Percentiles rank a stretch among this genome's conserved stretches.
Evolutionary conservation across 306 rosid genomes (phyloP).

Genomic region (Quercus cerris): DNA sequence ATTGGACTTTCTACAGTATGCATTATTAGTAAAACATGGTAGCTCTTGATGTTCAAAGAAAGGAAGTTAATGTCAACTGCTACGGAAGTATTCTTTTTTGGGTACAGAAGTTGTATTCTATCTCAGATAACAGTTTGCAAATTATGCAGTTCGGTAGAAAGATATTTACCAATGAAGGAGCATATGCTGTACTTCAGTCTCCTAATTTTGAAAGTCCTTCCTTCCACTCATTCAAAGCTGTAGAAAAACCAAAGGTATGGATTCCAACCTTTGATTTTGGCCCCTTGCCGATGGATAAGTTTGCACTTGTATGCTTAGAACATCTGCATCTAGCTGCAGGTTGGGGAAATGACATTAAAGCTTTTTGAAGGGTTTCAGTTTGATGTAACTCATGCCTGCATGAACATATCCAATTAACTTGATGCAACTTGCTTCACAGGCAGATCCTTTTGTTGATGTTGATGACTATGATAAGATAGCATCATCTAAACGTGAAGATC

Average conservation of each 20-base stretch:
- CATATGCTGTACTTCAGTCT: slow-evolving; percentile 67
- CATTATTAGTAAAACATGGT: slow-evolving; percentile 9
- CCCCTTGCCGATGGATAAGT: not conserved
- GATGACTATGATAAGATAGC: slow-evolving; percentile 41
- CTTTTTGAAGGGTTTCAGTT: not conserved
- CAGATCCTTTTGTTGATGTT: slow-evolving; percentile 45
- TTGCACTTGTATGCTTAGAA: slow-evolving; percentile 21
- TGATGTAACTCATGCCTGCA: not conserved
- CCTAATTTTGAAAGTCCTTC: slow-evolving; percentile 71
- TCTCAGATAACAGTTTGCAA: slow-evolving; percentile 19
- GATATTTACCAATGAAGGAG: slow-evolving; percentile 71
- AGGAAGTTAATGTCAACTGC: slow-evolving; percentile 15
- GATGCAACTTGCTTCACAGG: slow-evolving; percentile 42
- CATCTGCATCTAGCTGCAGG: slow-evolving; percentile 10
- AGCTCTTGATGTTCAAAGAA: not conserved
- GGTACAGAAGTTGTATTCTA: not conserved
- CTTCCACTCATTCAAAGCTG: slow-evolving; percentile 69
- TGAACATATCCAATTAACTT: slow-evolving; percentile 10
- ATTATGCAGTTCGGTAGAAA: slow-evolving; percentile 59
- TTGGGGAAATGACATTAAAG: not conserved
- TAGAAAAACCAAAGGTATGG: slow-evolving; percentile 64
- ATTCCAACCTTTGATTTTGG: slow-evolving; percentile 4
- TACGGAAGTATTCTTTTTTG: slow-evolving; percentile 19
- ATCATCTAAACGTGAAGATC: slow-evolving; percentile 34
- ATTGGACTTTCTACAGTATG: not conserved